Evolutionary conservation across 345 rosid genomes (phyloP).

Genomic region (Rhodomyrtus tomentosa): DNA sequence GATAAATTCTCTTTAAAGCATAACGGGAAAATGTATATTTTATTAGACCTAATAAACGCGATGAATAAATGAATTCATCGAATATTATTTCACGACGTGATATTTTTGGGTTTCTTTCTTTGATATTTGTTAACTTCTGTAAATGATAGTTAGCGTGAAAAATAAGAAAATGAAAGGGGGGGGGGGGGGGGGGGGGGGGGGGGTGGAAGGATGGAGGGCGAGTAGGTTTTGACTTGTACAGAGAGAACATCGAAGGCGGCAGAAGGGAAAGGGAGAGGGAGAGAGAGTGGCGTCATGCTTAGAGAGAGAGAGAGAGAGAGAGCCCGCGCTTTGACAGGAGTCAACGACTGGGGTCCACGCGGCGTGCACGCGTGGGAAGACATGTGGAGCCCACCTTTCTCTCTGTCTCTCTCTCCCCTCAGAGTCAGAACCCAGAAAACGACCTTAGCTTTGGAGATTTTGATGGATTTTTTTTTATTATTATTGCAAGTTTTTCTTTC

Average conservation of each 20-base stretch:
- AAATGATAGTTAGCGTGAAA: neutral
- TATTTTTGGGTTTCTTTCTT: neutral
- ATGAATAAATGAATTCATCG: rapidly evolving
- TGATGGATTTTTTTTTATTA: neutral
- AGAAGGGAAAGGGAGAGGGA: neutral
- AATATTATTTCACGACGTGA: neutral
- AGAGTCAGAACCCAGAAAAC: conserved; percentile 42
- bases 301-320: neutral
- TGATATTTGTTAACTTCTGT: neutral
- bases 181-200: too few relatives aligned
- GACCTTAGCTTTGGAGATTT: conserved; percentile 3
- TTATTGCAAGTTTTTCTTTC: neutral
- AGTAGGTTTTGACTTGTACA: neutral
- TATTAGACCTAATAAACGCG: rapidly evolving
- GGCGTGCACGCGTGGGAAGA: conserved; percentile 63
- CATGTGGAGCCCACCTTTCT: conserved; percentile 25
- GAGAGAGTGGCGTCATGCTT: conserved; percentile 14
- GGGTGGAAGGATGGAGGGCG: neutral
- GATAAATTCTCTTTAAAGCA: neutral
- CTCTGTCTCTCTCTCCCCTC: neutral
- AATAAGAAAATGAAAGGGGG: neutral
- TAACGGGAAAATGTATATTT: neutral
- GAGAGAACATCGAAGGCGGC: neutral
- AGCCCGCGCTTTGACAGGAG: neutral
- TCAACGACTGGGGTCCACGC: conserved; percentile 47